Percentiles rank a stretch among this genome's conserved stretches.
Conservation (phyloP, 305 asterid genomes). For the Euphrasia arctica region DNA sequence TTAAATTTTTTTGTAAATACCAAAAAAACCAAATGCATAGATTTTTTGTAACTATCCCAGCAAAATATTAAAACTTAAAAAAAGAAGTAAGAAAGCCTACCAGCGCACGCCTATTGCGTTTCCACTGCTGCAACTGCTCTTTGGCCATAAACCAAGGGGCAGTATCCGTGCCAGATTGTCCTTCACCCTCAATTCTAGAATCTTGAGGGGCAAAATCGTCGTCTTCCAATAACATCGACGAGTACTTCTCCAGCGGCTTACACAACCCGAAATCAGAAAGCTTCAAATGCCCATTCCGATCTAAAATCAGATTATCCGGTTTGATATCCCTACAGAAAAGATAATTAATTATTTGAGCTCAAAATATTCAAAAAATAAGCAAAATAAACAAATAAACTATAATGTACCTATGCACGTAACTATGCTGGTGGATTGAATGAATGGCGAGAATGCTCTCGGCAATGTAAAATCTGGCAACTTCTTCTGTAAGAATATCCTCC, state of each 20-base stretch:
- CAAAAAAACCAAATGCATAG: neutral
- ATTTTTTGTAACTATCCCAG: neutral
- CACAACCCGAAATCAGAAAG: slow-evolving; percentile 98
- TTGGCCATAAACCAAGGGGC: slow-evolving; percentile 96
- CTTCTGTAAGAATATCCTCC: slow-evolving; percentile 83
- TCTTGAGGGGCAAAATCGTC: slow-evolving; percentile 59
- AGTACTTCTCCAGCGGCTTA: slow-evolving; percentile 86
- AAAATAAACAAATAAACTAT: slow-evolving; percentile 4
- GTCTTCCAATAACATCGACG: slow-evolving; percentile 77
- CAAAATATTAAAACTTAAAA: neutral
- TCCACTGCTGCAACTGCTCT: slow-evolving; percentile 93
- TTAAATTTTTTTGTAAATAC: too few species aligned
- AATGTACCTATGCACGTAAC: slow-evolving; percentile 80
- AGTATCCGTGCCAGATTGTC: slow-evolving; percentile 31
- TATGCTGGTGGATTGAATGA: slow-evolving; percentile 84
- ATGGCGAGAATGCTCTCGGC: slow-evolving; percentile 91
- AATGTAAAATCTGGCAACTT: slow-evolving; percentile 84
- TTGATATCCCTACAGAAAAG: slow-evolving; percentile 73
- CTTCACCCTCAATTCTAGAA: slow-evolving; percentile 43
- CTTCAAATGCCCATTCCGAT: slow-evolving; percentile 88
- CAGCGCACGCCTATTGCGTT: slow-evolving; percentile 89
- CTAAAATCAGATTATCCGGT: slow-evolving; percentile 93
- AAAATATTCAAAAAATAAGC: neutral
- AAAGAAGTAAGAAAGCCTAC: slow-evolving; percentile 35
- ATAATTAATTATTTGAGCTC: neutral